A percentile compares a stretch with the other conserved stretches of the same genome.
Evolutionary conservation across 1,284 basidiomycete species (phyloP).

Genomic region (Sanghuangporus sanghuang): DNA sequence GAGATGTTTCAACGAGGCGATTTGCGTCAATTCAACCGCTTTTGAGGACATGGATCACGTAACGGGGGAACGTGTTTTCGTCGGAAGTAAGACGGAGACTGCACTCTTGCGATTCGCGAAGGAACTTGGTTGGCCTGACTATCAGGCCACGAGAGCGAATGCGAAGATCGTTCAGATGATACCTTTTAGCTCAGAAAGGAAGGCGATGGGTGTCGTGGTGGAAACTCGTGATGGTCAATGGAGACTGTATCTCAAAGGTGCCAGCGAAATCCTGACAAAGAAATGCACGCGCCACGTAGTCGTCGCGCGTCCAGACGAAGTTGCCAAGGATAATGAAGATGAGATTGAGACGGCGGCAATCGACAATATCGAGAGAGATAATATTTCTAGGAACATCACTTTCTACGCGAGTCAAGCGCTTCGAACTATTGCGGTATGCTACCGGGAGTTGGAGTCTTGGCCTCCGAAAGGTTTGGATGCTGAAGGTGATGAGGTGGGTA

Average conservation of each 20-base stretch:
- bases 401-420: conserved; percentile 96
- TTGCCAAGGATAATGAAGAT: conserved; percentile 23
- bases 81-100: conserved; percentile 96
- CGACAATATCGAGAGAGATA: conserved; percentile 40
- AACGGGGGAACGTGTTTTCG: conserved; percentile 61
- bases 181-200: conserved; percentile 92
- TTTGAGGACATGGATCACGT: conserved; percentile 81
- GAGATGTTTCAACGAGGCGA: conserved; percentile 77
- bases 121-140: conserved; percentile 79
- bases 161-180: conserved; percentile 84
- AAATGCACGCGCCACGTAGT: conserved; percentile 71
- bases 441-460: conserved; percentile 84
- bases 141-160: conserved; percentile 61
- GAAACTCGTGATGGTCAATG: conserved; percentile 49
- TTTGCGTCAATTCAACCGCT: conserved; percentile 93
- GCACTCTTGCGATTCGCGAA: conserved; percentile 90
- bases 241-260: conserved; percentile 88
- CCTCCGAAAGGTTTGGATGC: conserved; percentile 55
- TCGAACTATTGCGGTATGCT: conserved; percentile 90
- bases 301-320: conserved; percentile 40
- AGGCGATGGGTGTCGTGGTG: conserved; percentile 94
- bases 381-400: conserved; percentile 87
- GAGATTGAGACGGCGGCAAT: conserved; percentile 59
- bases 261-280: conserved; percentile 87
- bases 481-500: conserved; percentile 50